Evolutionary conservation across 1,139 yeast genomes (phyloP), one percentile per base, ranked within the genome.

Genomic region (Ogataea hybrid): DNA sequence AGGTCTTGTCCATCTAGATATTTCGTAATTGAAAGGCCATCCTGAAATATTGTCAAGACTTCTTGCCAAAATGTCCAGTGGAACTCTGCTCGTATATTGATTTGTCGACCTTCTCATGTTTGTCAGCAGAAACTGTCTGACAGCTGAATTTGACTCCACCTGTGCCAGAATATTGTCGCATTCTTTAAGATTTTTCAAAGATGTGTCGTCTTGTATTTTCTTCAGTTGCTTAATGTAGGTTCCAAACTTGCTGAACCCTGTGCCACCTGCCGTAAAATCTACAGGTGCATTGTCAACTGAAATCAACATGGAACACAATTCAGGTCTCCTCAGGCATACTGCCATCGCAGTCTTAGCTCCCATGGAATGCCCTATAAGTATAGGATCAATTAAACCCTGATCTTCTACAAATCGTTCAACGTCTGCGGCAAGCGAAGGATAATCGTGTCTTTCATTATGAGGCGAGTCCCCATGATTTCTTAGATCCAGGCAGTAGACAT

Each of bases 271-370:
- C 1, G 58, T 51, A 35, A 53, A 50, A 39, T 59, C 62, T 18
- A 61, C 52, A 0, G 98, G 98, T 0, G 96, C 89, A 61, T 89
- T 92, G 58, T 92, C 98, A 4, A 92, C 95, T 3, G 92, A 69
- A 6, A 92, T 76, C 33, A 89, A 55, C 67, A 81, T 73, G 25
- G 76, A 70, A 3, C 84, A 81, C 17, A 82, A 54, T 1, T 78
- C 75, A 0, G 95, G 95, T 18, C 77, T 69, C 39, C 88, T 71
- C 47, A 92, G 68, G 0, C 90, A 83, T 4, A 86, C 70, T 0
- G 92, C 88, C 97, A 92, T 90, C 3, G 85, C 96, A 0, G 90
- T 76, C 58, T 92, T 92, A 8, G 96, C 97, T 6, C 98, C 98
- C 97, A 92, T 89, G 0, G 97, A 89, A 63, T 90, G 97, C 1